Evolutionary conservation across 164 flowering plant genomes (phyloP), one percentile per base, ranked within the genome.

Genomic region (Kalanchoe fedtschenkoi): DNA sequence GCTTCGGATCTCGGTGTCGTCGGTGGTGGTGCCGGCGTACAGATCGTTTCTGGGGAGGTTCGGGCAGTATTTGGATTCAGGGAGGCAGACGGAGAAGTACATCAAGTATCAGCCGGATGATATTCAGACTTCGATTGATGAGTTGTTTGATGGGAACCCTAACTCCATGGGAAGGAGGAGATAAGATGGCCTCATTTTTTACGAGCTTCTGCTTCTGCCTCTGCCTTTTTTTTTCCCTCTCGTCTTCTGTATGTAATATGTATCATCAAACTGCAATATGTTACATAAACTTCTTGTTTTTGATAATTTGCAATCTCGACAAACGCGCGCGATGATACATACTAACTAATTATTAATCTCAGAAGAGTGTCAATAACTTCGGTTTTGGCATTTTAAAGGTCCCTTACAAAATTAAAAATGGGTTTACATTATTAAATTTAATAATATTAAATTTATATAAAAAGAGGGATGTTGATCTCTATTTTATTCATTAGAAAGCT

Each of bases 21-120:
- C 88, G 0, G 82, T 88, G 15, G 75, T 92, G 57, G 82, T 81
- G 26, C 98, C 98, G 34, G 98, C 98, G 0, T 92, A 92, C 66
- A 69, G 98, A 30, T 78, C 96, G 0, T 92, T 92, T 62, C 43
- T 90, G 41, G 99, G 82, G 30, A 75, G 95, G 72, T 93, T 82
- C 65, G 61, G 73, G 61, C 91, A 88, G 38, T 64, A 76, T 30
- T 71, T 90, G 71, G 88, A 79, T 17, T 22, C 75, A 0, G 84
- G 89, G 3, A 77, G 87, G 61, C 89, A 84, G 39, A 15, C 71
- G 2, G 89, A 87, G 70, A 92, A 84, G 81, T 86, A 89, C 24
- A 70, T 92, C 6, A 92, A 87, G 79, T 84, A 76, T 55, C 93
- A 85, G 34, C 87, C 95, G 0, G 98, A 92, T 14, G 98, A 89